Conservation (phyloP, 208 protist genomes). For the Wallacemonas sp. region DNA sequence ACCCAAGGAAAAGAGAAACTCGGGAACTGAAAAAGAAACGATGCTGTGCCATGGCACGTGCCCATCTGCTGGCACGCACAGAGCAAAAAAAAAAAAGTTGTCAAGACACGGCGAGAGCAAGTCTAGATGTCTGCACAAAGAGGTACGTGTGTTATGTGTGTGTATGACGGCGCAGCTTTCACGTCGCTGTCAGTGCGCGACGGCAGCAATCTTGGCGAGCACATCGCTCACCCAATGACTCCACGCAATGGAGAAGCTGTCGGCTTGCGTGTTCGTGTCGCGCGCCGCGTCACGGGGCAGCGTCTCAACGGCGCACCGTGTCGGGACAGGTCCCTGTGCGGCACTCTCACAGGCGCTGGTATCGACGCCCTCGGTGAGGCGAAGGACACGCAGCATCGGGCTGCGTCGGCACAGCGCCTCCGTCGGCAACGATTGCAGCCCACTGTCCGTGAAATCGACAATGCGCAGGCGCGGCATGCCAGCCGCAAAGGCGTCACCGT, state of each 20-base stretch:
- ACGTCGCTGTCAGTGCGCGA: neutral
- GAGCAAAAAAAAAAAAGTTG: neutral
- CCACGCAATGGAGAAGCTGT: neutral
- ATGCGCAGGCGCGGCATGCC: constrained; percentile 21
- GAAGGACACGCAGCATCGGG: constrained; percentile 18
- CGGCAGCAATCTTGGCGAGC: constrained; percentile 5
- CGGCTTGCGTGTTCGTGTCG: neutral
- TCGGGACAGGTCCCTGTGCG: neutral
- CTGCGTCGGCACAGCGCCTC: constrained; percentile 16
- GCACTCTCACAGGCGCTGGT: constrained; percentile 1
- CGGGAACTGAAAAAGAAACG: constrained; percentile 1
- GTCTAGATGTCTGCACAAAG: too few species aligned
- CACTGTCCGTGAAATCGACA: constrained; percentile 20
- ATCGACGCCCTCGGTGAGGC: constrained; percentile 4
- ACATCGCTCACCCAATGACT: constrained; percentile 3
- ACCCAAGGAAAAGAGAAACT: neutral
- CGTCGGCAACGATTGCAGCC: neutral
- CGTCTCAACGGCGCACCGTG: constrained; percentile 10
- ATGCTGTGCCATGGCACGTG: too few species aligned
- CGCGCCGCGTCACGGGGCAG: neutral
- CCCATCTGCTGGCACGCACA: too few species aligned
- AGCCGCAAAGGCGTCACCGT: constrained; percentile 4
- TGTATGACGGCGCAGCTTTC: neutral
- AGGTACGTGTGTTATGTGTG: too few species aligned
- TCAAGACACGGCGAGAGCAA: neutral